Base-by-base conservation (phyloP, 2,329 filamentous ascomycete species). In the Neopestalotiopsis rosae region DNA sequence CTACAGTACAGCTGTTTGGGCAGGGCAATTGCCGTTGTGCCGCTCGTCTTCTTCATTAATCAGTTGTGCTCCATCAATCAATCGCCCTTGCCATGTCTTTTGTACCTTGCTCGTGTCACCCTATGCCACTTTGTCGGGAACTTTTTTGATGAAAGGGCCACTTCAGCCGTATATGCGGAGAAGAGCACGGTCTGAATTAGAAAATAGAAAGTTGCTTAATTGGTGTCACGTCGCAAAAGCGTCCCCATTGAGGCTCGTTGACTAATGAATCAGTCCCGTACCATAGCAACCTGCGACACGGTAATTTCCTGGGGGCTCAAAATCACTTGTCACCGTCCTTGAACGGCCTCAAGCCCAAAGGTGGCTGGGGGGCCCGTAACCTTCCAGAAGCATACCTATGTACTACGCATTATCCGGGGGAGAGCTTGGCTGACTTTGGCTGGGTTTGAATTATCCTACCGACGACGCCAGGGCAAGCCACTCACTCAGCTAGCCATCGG, bases 401-500 rank as follows among this genome's bases (percentile, higher is more conserved):
- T 61, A 28, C 24, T 61, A n/a, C 14, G 28, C n/a, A 52, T 52
- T 52, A 52, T 20, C 45, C n/a, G 45, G 45, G 45, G 45, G 24
- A 28, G 24, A 28, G 24, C 24, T 28, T 28, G 24, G 24, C 24
- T 28, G 24, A 28, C 24, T 28, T 28, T 28, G 24, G 24, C 24
- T 38, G 34, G 10, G 34, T 10, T 38, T 38, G 34, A 38, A 10
- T 38, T 38, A 38, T 38, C 34, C 34, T 38, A 38, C 34, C 34
- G 7, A 61, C 12, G 24, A 30, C 58, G 32, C 28, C 28, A 61
- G 58, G 28, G 58, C 28, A 61, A 28, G 28, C 58, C 58, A 34
- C 58, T 61, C 58, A 34, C 20, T 61, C 58, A 61, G 58, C 58
- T 32, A 61, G 58, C 58, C 28, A 28, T 30, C 58, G 28, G 32